These are phyloP conservation scores for Elsinoe perseae DNA, from an alignment of 2,329 filamentous ascomycete species.

Conservation along the genomic window DNA sequence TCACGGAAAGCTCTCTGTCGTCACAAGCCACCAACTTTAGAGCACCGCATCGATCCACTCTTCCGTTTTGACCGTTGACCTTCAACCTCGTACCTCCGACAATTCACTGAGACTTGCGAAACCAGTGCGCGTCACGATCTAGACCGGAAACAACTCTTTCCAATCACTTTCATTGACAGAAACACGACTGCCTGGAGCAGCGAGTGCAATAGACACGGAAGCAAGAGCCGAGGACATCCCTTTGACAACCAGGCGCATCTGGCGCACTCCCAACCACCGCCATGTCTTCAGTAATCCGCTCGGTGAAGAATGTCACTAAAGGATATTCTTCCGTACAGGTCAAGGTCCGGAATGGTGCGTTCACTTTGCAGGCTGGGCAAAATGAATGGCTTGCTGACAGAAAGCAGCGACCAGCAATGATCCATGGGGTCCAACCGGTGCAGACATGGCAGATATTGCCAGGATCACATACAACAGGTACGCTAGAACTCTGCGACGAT, in stretches of 20 bases:
- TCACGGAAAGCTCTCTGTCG: conserved; percentile 6
- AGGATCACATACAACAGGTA: conserved; percentile 98
- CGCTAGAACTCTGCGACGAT: conserved; percentile 29
- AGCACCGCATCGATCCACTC: conserved; percentile 2
- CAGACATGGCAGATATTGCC: conserved; percentile 97
- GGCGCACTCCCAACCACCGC: conserved; percentile 17
- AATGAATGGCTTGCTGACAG: conserved; percentile 1
- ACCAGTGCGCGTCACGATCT: conserved; percentile 2
- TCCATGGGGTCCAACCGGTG: conserved; percentile 94
- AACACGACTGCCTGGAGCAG: background rate
- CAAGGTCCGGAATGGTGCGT: conserved; percentile 92
- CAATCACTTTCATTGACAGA: background rate
- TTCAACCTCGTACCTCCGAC: conserved; percentile 11
- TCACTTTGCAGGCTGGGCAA: conserved; percentile 24
- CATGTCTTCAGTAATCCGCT: conserved; percentile 97
- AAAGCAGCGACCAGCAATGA: conserved; percentile 91
- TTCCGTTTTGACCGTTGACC: conserved; percentile 12
- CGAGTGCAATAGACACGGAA: background rate
- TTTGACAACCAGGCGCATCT: background rate
- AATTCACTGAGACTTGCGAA: background rate
- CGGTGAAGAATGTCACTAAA: conserved; percentile 99
- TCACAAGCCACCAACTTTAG: conserved; percentile 15
- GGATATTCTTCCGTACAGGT: conserved; percentile 94
- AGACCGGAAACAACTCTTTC: background rate
- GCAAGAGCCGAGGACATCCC: conserved; percentile 3